Evolutionary conservation across 257 asterid species (phyloP), one percentile per base, ranked within the genome.

Genomic region (Solanum commersonii): DNA sequence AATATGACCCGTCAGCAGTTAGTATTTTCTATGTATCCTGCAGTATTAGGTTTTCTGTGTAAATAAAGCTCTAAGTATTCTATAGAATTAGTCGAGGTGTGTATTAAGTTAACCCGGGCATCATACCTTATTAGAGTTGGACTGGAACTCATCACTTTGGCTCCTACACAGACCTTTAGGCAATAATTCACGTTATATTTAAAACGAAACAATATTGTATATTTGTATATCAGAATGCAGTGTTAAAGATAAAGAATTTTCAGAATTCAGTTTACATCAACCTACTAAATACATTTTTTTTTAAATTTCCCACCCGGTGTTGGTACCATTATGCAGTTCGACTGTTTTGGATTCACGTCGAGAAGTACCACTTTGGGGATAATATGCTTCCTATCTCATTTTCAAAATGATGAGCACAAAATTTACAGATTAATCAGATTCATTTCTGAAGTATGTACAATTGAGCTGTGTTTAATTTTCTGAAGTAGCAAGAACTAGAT

Each of bases 401-500:
- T 52, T 52, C 63, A 52, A 52, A 52, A 52, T 52, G 63, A 52
- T 5, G 22, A 52, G 63, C 63, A 16, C 15, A 27, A 49, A 81
- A 46, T 46, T 20, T 16, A 82, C 35, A 49, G 15, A 31, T 49
- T 13, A 20, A 83, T 16, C 23, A 16, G 63, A 52, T 67, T 16
- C 46, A 10, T 29, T 52, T 83, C 82, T 73, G 49, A 35, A 73
- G 12, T 35, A 73, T 35, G 46, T 35, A 34, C 23, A 13, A 34
- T 73, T 73, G 46, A 63, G 59, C 44, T 73, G 10, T 49, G 59
- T 49, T 49, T 49, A 29, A n/a, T 73, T 89, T 71, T 79, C 86
- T 77, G 25, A n/a, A 86, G 90, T 59, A 84, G 92, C 91, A 87
- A 94, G 91, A 81, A 92, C 72, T 22, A 96, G 94, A 89, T 92